phyloP scores from a whole-genome alignment of 1,284 basidiomycete genomes.

The Cutaneotrichosporon sp. region DNA sequence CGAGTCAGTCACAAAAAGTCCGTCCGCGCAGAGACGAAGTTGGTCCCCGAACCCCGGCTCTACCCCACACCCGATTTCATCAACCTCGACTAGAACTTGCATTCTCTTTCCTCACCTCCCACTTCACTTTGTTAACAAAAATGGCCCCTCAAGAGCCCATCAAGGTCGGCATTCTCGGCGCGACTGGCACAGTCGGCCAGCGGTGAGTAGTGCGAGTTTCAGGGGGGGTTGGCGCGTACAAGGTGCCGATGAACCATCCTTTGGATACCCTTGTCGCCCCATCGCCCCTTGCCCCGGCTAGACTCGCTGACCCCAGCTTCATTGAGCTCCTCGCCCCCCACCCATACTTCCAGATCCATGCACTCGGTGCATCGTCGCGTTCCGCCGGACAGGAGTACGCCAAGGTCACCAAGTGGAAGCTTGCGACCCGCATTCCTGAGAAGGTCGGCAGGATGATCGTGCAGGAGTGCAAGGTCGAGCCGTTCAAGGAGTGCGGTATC shows the following conservation, averaged over 20 bases:
- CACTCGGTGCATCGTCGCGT: slow-evolving; percentile 81
- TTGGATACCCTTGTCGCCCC: too few species aligned
- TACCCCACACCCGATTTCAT: too few species aligned
- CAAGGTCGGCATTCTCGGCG: slow-evolving; percentile 89
- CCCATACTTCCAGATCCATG: slow-evolving; percentile 84
- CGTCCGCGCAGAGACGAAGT: too few species aligned
- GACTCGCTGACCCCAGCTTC: slow-evolving; percentile 53
- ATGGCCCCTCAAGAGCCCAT: slow-evolving; percentile 48
- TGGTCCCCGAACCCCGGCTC: too few species aligned
- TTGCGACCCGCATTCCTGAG: slow-evolving; percentile 69
- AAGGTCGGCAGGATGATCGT: slow-evolving; percentile 67
- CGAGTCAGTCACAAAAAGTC: too few species aligned
- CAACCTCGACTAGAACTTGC: neutral
- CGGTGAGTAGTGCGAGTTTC: too few species aligned
- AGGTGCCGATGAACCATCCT: too few species aligned
- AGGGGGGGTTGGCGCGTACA: too few species aligned
- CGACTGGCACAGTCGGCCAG: slow-evolving; percentile 95
- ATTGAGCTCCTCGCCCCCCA: slow-evolving; percentile 82
- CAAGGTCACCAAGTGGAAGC: slow-evolving; percentile 85
- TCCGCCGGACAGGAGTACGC: slow-evolving; percentile 83
- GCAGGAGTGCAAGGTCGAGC: slow-evolving; percentile 68
- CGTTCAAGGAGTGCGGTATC: slow-evolving; percentile 77
- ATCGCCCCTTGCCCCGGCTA: too few species aligned
- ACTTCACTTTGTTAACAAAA: neutral
- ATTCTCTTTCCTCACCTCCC: too few species aligned